Evolutionary conservation across 1,139 yeast species (phyloP).

Genomic region (Kurtzmaniella quercitrusa): DNA sequence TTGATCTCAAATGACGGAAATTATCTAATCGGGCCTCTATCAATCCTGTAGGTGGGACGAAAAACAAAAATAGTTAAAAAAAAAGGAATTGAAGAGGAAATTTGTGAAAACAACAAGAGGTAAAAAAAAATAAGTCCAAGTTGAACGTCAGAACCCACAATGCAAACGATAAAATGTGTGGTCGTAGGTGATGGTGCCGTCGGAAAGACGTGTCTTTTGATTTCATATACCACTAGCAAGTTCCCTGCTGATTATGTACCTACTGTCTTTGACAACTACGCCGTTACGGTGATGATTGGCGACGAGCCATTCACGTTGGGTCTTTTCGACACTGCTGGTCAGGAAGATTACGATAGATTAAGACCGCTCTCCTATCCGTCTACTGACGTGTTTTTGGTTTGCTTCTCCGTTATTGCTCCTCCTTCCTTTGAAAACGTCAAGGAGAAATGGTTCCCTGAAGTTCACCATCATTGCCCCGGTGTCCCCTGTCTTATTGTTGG

Average conservation of each 20-base stretch:
- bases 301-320: slow-evolving; percentile 98
- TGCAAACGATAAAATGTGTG: slow-evolving; percentile 93
- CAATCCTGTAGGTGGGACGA: not conserved
- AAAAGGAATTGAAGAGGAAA: not conserved
- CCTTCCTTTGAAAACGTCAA: slow-evolving; percentile 97
- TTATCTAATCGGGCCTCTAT: not conserved
- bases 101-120: slow-evolving; percentile 1
- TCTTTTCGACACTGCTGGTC: slow-evolving; percentile 96
- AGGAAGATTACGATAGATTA: slow-evolving; percentile 95
- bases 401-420: slow-evolving; percentile 93
- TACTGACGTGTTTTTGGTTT: slow-evolving; percentile 91
- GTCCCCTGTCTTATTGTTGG: slow-evolving; percentile 96
- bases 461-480: slow-evolving; percentile 96
- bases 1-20: not conserved
- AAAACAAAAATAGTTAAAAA: not conserved
- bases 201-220: slow-evolving; percentile 87
- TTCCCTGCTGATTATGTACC: slow-evolving; percentile 90
- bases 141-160: slow-evolving; percentile 17
- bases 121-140: not conserved
- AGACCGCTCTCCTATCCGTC: slow-evolving; percentile 96
- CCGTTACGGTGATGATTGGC: slow-evolving; percentile 97
- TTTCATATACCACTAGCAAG: slow-evolving; percentile 83
- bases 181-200: slow-evolving; percentile 99
- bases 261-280: slow-evolving; percentile 92
- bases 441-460: slow-evolving; percentile 98